phyloP scores from a whole-genome alignment of 306 rosid genomes.

The Betula pendula region DNA sequence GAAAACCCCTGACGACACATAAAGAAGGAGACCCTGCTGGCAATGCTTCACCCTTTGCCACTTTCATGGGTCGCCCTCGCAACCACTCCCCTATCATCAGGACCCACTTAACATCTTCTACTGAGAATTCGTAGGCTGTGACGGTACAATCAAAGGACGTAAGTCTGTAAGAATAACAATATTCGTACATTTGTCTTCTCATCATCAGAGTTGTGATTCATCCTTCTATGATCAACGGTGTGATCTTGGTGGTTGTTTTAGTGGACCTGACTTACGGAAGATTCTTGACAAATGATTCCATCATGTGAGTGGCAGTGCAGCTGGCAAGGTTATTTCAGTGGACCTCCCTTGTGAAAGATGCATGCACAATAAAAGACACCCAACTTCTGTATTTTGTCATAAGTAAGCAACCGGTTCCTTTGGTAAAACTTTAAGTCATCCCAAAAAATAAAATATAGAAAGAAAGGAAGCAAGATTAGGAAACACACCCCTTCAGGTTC shows the following conservation, averaged over 20 bases:
- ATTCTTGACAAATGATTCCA: conserved; percentile 25
- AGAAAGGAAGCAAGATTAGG: background rate
- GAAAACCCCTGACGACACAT: conserved; percentile 28
- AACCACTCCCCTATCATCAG: background rate
- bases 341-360: too few species aligned
- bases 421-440: background rate
- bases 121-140: background rate
- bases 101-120: background rate
- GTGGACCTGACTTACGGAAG: conserved; percentile 33
- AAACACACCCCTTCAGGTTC: background rate
- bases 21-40: conserved; percentile 14
- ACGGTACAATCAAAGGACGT: background rate
- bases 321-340: too few species aligned
- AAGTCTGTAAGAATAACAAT: too few species aligned
- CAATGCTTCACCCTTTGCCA: background rate
- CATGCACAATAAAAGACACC: too few species aligned
- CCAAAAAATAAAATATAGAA: background rate
- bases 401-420: too few species aligned
- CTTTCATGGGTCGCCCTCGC: conserved; percentile 1
- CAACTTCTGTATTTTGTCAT: too few species aligned
- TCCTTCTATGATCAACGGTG: background rate
- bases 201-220: background rate
- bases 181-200: background rate
- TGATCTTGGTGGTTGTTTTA: conserved; percentile 22
- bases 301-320: conserved; percentile 29